phyloP scores from a whole-genome alignment of 2,329 filamentous ascomycete species.

The Xylaria sp. region DNA sequence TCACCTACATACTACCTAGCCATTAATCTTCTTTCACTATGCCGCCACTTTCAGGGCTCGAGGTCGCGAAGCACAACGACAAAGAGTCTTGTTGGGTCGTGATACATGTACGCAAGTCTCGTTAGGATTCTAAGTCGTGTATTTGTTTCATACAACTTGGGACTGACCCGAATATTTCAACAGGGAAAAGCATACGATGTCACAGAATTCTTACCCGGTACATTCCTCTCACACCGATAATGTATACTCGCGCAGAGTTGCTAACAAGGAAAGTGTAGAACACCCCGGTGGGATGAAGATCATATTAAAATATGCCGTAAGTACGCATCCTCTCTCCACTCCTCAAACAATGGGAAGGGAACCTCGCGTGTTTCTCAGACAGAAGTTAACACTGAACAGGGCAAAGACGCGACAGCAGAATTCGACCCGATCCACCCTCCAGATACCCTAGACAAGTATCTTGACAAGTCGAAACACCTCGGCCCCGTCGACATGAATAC shows the following conservation, averaged over 20 bases:
- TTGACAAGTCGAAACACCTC: slow-evolving; percentile 83
- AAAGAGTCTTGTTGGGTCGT: slow-evolving; percentile 91
- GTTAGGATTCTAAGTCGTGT: neutral
- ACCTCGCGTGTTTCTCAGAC: neutral
- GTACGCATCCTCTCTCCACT: slow-evolving; percentile 28
- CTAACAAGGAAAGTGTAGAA: slow-evolving; percentile 54
- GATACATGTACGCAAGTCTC: slow-evolving; percentile 64
- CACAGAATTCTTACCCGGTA: slow-evolving; percentile 80
- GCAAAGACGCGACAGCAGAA: slow-evolving; percentile 91
- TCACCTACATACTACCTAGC: neutral
- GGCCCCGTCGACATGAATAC: slow-evolving; percentile 89
- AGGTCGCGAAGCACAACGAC: slow-evolving; percentile 74
- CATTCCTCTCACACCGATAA: neutral
- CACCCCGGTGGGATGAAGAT: slow-evolving; percentile 90
- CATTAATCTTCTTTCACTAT: slow-evolving; percentile 2
- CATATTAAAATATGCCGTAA: slow-evolving; percentile 89
- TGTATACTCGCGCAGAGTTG: neutral
- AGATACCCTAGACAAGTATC: slow-evolving; percentile 85
- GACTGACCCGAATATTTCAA: neutral
- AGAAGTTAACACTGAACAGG: slow-evolving; percentile 46
- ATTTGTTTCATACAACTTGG: slow-evolving; percentile 10
- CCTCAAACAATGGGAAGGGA: neutral
- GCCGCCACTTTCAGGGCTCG: slow-evolving; percentile 56
- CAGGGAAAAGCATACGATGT: slow-evolving; percentile 86
- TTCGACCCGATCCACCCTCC: slow-evolving; percentile 89